A percentile compares a stretch with the other conserved stretches of the same genome.
Evolutionary conservation across 208 protist species (phyloP).

Genomic region (Crithidia bombi): DNA sequence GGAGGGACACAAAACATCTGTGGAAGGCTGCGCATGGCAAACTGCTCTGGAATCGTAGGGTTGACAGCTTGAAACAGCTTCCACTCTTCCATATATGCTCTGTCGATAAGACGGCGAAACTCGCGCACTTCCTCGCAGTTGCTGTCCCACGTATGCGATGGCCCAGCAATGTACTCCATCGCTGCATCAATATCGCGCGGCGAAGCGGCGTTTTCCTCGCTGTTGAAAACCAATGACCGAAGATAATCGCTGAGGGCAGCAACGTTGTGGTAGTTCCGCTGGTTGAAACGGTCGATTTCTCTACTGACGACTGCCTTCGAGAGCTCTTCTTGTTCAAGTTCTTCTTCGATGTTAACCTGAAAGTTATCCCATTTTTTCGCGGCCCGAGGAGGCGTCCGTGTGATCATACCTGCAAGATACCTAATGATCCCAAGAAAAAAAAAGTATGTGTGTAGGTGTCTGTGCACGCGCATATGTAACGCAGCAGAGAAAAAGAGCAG

Average conservation of each 20-base stretch:
- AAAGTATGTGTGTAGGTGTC: neutral
- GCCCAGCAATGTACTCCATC: slow-evolving; percentile 50
- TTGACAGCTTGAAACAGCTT: slow-evolving; percentile 48
- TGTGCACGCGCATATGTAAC: neutral
- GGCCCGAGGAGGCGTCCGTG: neutral
- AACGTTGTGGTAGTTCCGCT: slow-evolving; percentile 38
- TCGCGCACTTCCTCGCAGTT: slow-evolving; percentile 44
- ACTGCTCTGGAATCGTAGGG: slow-evolving; percentile 31
- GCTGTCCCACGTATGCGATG: slow-evolving; percentile 42
- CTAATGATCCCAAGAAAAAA: neutral
- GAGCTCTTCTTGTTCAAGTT: slow-evolving; percentile 47
- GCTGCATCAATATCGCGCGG: slow-evolving; percentile 44
- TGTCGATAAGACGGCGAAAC: slow-evolving; percentile 40
- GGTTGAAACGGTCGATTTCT: slow-evolving; percentile 53
- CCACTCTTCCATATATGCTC: slow-evolving; percentile 57
- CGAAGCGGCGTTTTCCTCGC: slow-evolving; percentile 27
- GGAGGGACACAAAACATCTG: slow-evolving; percentile 46
- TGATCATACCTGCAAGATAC: neutral
- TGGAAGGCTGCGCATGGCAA: slow-evolving; percentile 52
- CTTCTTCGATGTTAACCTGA: slow-evolving; percentile 38
- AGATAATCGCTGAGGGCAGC: slow-evolving; percentile 37
- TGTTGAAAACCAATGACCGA: slow-evolving; percentile 45
- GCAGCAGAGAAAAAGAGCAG: slow-evolving; percentile 17
- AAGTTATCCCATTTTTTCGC: slow-evolving; percentile 20
- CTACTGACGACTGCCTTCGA: slow-evolving; percentile 32